Evolutionary conservation across 352 stramenopile genomes (phyloP).

Genomic region (Saprolegnia parasitica): DNA sequence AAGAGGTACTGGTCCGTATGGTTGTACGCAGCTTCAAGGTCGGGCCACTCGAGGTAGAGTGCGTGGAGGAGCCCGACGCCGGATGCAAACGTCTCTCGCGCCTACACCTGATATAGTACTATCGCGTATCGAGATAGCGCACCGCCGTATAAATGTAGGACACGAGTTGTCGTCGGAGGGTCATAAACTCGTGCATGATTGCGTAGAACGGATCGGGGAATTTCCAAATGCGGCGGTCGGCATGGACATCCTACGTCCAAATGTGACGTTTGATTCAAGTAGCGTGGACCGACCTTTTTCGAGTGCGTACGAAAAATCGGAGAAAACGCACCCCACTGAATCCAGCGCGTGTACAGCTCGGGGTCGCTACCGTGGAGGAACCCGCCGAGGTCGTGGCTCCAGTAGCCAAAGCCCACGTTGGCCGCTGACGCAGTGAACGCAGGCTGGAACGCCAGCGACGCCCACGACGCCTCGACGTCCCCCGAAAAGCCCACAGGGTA

Average conservation of each 20-base stretch:
- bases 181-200: conserved; percentile 33
- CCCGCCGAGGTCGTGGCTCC: conserved; percentile 47
- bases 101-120: conserved; percentile 1
- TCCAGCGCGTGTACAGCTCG: conserved; percentile 44
- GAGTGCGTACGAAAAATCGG: conserved; percentile 44
- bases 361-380: conserved; percentile 34
- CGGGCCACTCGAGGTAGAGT: conserved; percentile 43
- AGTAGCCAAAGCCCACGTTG: conserved; percentile 48
- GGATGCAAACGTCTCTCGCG: conserved; percentile 30
- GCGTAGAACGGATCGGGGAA: conserved; percentile 35
- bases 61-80: conserved; percentile 38
- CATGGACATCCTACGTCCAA: conserved; percentile 26
- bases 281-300: conserved; percentile 28
- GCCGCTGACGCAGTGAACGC: conserved; percentile 46
- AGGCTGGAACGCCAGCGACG: conserved; percentile 39
- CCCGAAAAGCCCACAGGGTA: conserved; percentile 54
- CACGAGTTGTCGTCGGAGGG: conserved; percentile 35
- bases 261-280: background rate
- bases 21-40: conserved; percentile 37
- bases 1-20: conserved; percentile 43
- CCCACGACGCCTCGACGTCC: conserved; percentile 40
- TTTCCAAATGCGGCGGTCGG: conserved; percentile 39
- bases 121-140: background rate
- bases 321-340: conserved; percentile 43
- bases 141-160: conserved; percentile 49